Evolutionary conservation across 1,284 basidiomycete genomes (phyloP).

Genomic region (Cutaneotrichosporon curvatum): DNA sequence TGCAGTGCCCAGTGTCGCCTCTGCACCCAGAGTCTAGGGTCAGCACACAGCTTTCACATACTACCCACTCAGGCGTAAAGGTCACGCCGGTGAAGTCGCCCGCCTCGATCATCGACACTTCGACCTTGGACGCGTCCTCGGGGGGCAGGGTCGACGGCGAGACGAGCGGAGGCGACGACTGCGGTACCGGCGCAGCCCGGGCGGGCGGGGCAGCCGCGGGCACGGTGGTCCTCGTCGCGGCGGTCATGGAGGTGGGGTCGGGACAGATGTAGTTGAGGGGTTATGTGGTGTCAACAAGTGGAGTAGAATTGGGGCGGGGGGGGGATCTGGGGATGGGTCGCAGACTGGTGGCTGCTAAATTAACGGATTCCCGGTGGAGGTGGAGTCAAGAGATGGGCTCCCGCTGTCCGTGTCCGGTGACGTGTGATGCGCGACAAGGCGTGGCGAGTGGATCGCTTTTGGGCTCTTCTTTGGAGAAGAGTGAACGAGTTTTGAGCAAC

Average conservation of each 20-base stretch:
- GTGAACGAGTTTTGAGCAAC: no score
- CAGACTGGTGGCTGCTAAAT: no score
- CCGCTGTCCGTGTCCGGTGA: no score
- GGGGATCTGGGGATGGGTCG: no score
- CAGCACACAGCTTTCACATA: neutral
- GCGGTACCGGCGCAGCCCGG: neutral
- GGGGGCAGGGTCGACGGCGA: conserved; percentile 13
- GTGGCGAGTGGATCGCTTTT: no score
- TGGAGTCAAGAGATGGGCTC: no score
- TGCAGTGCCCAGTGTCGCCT: conserved; percentile 42
- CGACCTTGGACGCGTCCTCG: conserved; percentile 18
- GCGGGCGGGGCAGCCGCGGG: neutral
- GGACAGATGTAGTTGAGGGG: no score
- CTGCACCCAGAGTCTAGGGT: conserved; percentile 42
- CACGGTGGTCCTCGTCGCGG: neutral
- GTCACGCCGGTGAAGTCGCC: conserved; percentile 42
- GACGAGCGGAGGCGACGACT: conserved; percentile 12
- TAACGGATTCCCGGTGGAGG: no score
- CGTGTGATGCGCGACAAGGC: no score
- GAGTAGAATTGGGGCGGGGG: no score
- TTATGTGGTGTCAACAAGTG: no score
- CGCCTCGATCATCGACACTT: conserved; percentile 45
- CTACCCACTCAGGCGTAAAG: conserved; percentile 42
- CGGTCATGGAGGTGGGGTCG: neutral
- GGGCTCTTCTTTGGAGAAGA: no score